Percentiles rank a stretch among this genome's conserved stretches.
phyloP scores from a whole-genome alignment of 306 rosid genomes.

The Malus fusca region DNA sequence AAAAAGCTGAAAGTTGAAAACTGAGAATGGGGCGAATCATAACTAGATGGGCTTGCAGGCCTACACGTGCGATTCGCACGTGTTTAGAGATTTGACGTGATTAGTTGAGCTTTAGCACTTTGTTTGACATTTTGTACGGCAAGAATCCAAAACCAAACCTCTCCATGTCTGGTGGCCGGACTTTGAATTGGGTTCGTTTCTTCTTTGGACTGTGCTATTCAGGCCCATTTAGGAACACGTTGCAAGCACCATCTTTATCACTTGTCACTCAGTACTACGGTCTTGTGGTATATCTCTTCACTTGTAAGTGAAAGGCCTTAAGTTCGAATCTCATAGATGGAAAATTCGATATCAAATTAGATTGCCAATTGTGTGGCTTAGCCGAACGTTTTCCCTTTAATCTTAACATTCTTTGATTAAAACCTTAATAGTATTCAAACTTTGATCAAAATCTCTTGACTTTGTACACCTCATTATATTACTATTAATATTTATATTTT shows the following conservation, averaged over 20 bases:
- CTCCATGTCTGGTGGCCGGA: background rate
- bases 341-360: too few relatives aligned
- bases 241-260: background rate
- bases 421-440: too few relatives aligned
- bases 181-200: background rate
- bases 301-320: too few relatives aligned
- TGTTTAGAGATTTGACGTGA: background rate
- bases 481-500: too few relatives aligned
- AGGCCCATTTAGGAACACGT: background rate
- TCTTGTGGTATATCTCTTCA: accelerated
- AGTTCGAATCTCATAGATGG: too few relatives aligned
- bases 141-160: background rate
- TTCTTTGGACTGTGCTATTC: background rate
- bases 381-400: too few relatives aligned
- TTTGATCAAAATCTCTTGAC: too few relatives aligned
- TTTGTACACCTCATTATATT: too few relatives aligned
- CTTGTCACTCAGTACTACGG: too few relatives aligned
- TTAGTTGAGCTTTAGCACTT: background rate
- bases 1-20: constrained; percentile 12
- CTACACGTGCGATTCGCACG: background rate
- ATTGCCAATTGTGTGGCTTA: too few relatives aligned
- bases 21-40: background rate
- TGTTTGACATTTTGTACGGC: background rate
- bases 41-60: background rate
- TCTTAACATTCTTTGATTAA: too few relatives aligned